Conservation (phyloP, 441 rosid species). For the Corymbia citriodora region DNA sequence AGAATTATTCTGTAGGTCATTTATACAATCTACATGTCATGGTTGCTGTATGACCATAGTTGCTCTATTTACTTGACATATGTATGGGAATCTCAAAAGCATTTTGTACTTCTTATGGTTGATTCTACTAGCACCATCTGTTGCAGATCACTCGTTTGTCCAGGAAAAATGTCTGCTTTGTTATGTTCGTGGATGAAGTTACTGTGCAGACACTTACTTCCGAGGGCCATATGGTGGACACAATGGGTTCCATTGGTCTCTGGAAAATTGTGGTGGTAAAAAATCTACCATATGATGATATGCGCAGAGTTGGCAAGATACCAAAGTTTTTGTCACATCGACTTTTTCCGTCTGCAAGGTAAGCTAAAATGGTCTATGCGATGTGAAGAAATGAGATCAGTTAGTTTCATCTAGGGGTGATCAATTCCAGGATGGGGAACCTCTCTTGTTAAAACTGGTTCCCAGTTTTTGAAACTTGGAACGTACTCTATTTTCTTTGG, state of each 20-base stretch:
- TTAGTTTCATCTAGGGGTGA: neutral
- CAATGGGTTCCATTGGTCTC: constrained; percentile 81
- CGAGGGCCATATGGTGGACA: constrained; percentile 78
- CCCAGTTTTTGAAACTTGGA: neutral
- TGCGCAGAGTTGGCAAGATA: constrained; percentile 96
- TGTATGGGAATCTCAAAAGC: neutral
- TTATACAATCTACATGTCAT: neutral
- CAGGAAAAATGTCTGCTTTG: constrained; percentile 96
- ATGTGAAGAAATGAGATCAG: neutral
- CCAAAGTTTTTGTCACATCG: constrained; percentile 90
- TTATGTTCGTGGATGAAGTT: constrained; percentile 84
- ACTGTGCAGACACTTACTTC: constrained; percentile 69
- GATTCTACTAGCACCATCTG: neutral
- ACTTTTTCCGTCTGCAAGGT: constrained; percentile 98
- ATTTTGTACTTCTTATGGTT: neutral
- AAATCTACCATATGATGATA: constrained; percentile 83
- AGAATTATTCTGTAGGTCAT: neutral
- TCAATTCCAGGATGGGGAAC: neutral
- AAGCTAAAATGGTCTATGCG: constrained; percentile 3
- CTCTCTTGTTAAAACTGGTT: neutral
- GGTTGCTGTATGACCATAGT: neutral
- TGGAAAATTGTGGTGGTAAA: constrained; percentile 94
- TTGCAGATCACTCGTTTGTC: constrained; percentile 77
- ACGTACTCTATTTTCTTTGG: neutral
- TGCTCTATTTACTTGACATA: neutral